These are phyloP conservation scores for Magnolia officinalis DNA, from an alignment of 164 flowering plant genomes.

Conservation along the genomic window DNA sequence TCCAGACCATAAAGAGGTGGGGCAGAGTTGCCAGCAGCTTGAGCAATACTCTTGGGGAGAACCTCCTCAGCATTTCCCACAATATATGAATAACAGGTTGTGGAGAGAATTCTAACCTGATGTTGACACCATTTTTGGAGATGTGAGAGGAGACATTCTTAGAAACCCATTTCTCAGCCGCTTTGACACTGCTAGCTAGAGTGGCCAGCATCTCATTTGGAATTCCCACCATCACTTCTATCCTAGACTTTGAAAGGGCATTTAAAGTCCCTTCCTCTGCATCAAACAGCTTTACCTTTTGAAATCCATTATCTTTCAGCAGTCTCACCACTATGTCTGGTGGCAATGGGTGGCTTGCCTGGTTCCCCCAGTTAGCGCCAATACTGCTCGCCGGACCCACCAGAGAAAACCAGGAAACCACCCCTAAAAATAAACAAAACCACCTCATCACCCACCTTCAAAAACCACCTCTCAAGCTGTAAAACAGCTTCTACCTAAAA, in stretches of 20 bases:
- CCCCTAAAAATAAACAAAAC: conserved; percentile 9
- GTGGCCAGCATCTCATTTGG: conserved; percentile 81
- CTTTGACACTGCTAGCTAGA: conserved; percentile 56
- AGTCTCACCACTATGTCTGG: conserved; percentile 59
- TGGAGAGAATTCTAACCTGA: conserved; percentile 45
- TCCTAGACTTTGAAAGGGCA: conserved; percentile 50
- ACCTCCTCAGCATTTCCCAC: neutral
- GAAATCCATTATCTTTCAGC: conserved; percentile 69
- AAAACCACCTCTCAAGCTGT: neutral
- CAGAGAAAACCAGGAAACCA: conserved; percentile 14
- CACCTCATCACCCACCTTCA: conserved; percentile 18
- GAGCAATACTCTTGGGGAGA: neutral
- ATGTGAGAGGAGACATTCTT: conserved; percentile 67
- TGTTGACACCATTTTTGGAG: conserved; percentile 42
- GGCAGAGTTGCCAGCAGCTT: too few relatives aligned
- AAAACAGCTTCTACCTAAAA: neutral
- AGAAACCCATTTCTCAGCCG: conserved; percentile 89
- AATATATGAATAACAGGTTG: neutral
- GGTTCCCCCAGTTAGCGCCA: conserved; percentile 95
- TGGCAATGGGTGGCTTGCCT: conserved; percentile 60
- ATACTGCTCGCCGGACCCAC: conserved; percentile 41
- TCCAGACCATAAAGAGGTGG: too few relatives aligned
- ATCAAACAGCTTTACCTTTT: conserved; percentile 91
- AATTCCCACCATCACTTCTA: conserved; percentile 96
- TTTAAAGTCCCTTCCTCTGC: conserved; percentile 54